Evolutionary conservation across 139 green algal genomes (phyloP), one percentile per base, ranked within the genome.

Genomic region (Chlamydomonas eustigma): DNA sequence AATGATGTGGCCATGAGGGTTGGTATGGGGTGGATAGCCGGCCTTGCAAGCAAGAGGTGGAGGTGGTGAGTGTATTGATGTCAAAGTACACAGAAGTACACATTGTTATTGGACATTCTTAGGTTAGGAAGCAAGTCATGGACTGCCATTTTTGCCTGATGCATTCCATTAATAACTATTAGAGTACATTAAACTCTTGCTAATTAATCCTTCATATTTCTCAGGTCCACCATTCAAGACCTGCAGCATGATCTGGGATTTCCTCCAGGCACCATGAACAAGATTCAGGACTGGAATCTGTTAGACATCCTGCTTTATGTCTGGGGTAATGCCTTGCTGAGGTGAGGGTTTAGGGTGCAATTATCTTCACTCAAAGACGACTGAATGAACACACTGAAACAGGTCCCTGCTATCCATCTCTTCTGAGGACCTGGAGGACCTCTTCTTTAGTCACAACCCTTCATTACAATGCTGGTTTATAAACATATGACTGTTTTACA

Each of bases 31-130:
- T 68, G 52, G 52, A 8, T 5, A 4, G 12, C 4, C 52, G 22
- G 52, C 52, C 52, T 68, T 33, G 52, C 44, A 12, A 58, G 44
- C 44, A 58, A 58, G 44, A 58, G 44, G 44, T 58, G 44, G 44
- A 58, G 44, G 44, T 58, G 44, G 44, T 58, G 44, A 58, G 44
- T 58, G 44, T 58, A 58, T 18, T 58, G 44, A 58, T 28, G 12
- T 58, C 44, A 58, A 28, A 12, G 18, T 12, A 18, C 44, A 58
- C 44, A 28, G 44, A 58, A n/a, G n/a, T n/a, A n/a, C n/a, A n/a
- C n/a, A n/a, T n/a, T n/a, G n/a, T n/a, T n/a, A n/a, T n/a, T n/a
- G n/a, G n/a, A n/a, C n/a, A n/a, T n/a, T n/a, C n/a, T n/a, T n/a
- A n/a, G n/a, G n/a, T n/a, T n/a, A n/a, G n/a, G n/a, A n/a, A n/a